Conservation (phyloP, 495 filamentous ascomycete species). For the Penicillium roqueforti region DNA sequence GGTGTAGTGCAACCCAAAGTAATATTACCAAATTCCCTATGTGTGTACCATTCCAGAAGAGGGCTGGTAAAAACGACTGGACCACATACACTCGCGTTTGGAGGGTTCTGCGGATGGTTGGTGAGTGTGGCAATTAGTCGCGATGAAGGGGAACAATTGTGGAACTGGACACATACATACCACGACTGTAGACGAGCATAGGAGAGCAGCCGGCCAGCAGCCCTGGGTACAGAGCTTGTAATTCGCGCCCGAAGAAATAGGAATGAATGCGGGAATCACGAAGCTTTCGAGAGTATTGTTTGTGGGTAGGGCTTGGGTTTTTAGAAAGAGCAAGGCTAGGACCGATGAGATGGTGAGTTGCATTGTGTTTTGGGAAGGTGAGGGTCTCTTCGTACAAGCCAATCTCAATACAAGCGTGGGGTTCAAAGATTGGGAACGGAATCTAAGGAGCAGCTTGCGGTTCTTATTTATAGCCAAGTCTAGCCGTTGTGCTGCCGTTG, state of each 20-base stretch:
- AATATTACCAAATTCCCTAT: neutral
- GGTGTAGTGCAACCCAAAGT: neutral
- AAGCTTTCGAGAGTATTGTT: neutral
- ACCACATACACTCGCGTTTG: neutral
- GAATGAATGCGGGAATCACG: neutral
- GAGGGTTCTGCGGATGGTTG: neutral
- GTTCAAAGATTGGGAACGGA: neutral
- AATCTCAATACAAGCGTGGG: neutral
- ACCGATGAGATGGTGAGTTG: neutral
- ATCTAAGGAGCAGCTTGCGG: neutral
- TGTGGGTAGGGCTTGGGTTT: neutral
- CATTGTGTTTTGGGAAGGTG: neutral
- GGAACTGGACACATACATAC: neutral
- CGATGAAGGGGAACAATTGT: neutral
- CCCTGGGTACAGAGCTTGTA: slow-evolving; percentile 4
- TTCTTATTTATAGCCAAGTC: neutral
- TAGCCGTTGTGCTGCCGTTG: neutral
- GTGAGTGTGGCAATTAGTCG: neutral
- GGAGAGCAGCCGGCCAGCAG: neutral
- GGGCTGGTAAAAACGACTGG: neutral
- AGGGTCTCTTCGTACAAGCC: neutral
- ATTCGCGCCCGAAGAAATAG: neutral
- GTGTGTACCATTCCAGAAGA: slow-evolving; percentile 7
- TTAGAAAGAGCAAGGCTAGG: neutral
- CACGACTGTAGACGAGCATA: neutral